Evolutionary conservation across 768 basidiomycete genomes (phyloP), one percentile per base, ranked within the genome.

Genomic region (Rhodocollybia butyracea): DNA sequence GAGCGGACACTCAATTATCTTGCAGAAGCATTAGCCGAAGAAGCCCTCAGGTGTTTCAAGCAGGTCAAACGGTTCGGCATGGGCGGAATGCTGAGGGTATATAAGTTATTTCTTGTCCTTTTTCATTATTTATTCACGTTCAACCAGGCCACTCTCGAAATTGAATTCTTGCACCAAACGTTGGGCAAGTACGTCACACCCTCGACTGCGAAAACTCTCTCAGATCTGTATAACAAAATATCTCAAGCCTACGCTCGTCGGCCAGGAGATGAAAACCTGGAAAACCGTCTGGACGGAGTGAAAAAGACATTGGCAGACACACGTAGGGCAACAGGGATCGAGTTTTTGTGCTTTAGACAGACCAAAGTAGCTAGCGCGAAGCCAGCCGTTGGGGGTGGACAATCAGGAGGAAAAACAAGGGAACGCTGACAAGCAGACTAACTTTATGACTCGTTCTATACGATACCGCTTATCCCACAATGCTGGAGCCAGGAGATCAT

Each of bases 121-220:
- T 21, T 48, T 34, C 30, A n/a, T 8, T 34, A 12, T 31, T 50
- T n/a, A 15, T 24, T 34, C 21, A n/a, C n/a, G n/a, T n/a, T n/a
- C n/a, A n/a, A n/a, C 11, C 67, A 98, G 94, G 97, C 97, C 13
- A 98, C 97, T 4, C 85, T 99, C 26, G 96, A 98, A 70, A 97
- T 98, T 61, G 97, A 98, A 73, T 98, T 98, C 75, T 86, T 98
- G 78, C 96, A 99, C 70, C 97, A 98, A 73, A 94, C 91, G 5
- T 76, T 99, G 39, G 84, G 87, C 29, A 86, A 90, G 61, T 95
- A 96, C 67, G 89, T 98, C 52, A 89, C 90, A 15, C 76, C 86
- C 1, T 65, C 78, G 6, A 92, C 96, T 13, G 89, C 89, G 32
- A 85, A 86, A 65, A 91, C 86, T 46, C 82, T 99, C 26, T 89